Evolutionary conservation across 208 protist species (phyloP).

Genomic region (Acanthamoeba culbertsoni): DNA sequence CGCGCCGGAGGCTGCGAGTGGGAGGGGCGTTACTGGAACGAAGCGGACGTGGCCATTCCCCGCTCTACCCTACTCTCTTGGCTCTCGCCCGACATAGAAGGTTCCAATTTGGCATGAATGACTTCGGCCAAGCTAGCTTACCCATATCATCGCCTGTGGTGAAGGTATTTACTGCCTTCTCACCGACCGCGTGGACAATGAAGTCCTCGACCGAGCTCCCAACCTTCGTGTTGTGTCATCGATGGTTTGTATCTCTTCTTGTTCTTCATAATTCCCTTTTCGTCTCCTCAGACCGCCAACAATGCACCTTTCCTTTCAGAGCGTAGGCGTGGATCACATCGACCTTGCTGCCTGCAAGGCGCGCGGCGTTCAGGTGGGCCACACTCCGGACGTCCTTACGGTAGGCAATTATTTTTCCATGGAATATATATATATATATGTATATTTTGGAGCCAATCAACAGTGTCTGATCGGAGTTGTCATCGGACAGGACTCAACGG

Average conservation of each 20-base stretch:
- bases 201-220: not conserved
- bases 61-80: not conserved
- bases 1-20: not conserved
- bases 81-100: not conserved
- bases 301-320: not conserved
- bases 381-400: constrained; percentile 22
- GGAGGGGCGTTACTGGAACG: not conserved
- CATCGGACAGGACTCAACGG: constrained; percentile 15
- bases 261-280: no score
- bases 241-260: not conserved
- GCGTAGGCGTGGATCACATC: constrained; percentile 45
- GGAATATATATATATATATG: no score
- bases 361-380: not conserved
- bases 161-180: not conserved
- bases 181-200: not conserved
- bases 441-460: no score
- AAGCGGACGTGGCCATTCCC: not conserved
- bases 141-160: not conserved
- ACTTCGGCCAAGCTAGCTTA: no score
- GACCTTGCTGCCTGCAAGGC: not conserved
- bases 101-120: not conserved
- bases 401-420: not conserved
- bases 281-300: not conserved
- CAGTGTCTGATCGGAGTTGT: no score
- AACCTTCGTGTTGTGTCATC: not conserved